Conservation (phyloP, 768 basidiomycete genomes). For the Cystobasidiopsis lactophilus region DNA sequence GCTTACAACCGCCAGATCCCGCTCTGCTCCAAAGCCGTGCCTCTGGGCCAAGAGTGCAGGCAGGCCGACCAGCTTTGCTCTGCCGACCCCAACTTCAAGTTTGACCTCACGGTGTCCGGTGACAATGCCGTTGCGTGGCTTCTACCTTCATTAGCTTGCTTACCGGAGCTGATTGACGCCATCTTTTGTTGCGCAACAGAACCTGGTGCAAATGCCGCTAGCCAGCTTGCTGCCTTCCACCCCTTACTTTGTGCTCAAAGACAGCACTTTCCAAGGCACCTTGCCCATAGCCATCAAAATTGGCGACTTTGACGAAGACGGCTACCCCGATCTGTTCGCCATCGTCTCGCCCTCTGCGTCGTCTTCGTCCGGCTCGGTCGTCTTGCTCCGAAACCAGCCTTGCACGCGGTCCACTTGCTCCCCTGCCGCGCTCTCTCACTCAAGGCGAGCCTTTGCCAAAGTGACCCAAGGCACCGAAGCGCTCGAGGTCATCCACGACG, state of each 20-base stretch:
- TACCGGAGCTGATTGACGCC: background rate
- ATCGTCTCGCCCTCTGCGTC: conserved; percentile 4
- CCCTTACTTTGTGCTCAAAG: conserved; percentile 40
- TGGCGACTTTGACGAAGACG: conserved; percentile 81
- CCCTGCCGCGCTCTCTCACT: conserved; percentile 18
- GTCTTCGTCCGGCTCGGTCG: conserved; percentile 16
- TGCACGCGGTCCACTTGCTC: conserved; percentile 20
- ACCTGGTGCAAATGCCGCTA: conserved; percentile 44
- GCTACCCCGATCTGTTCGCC: conserved; percentile 64
- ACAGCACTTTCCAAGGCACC: conserved; percentile 41
- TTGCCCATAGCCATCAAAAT: conserved; percentile 57
- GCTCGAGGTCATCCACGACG: conserved; percentile 51
- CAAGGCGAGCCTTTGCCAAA: conserved; percentile 44
- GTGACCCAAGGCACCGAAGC: conserved; percentile 34
- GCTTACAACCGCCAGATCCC: conserved; percentile 80
- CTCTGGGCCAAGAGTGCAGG: conserved; percentile 42
- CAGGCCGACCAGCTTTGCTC: conserved; percentile 58
- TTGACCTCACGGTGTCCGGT: conserved; percentile 36
- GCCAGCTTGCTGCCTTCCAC: conserved; percentile 34
- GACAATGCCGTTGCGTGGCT: conserved; percentile 33
- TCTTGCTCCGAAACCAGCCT: conserved; percentile 22
- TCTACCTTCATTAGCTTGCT: background rate
- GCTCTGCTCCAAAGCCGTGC: conserved; percentile 37
- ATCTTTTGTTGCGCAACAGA: conserved; percentile 30
- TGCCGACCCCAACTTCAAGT: conserved; percentile 56